Evolutionary conservation across 2,329 filamentous ascomycete genomes (phyloP).

Genomic region (Metarhizium guizhouense): DNA sequence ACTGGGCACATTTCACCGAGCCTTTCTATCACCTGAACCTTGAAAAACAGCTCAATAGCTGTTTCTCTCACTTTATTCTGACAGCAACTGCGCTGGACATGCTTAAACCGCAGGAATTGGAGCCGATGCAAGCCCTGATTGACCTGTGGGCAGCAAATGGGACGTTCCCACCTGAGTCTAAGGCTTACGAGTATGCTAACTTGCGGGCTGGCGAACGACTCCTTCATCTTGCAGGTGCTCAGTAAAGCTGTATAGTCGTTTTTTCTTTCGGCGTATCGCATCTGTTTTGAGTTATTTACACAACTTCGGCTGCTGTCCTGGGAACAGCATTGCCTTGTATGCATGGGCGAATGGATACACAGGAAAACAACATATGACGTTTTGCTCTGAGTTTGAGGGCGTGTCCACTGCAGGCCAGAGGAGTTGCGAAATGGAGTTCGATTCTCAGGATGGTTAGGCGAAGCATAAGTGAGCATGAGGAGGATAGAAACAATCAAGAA

Average conservation of each 20-base stretch:
- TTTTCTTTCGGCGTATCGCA: neutral
- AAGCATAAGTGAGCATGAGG: neutral
- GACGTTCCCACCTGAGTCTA: slow-evolving; percentile 70
- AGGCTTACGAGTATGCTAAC: slow-evolving; percentile 58
- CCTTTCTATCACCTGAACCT: slow-evolving; percentile 77
- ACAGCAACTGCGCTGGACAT: slow-evolving; percentile 75
- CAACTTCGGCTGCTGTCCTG: neutral
- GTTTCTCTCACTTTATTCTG: slow-evolving; percentile 77
- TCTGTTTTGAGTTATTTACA: neutral
- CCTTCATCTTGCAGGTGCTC: slow-evolving; percentile 36
- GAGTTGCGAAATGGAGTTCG: slow-evolving; percentile 1
- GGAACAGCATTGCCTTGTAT: slow-evolving; percentile 1
- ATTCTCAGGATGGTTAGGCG: slow-evolving; percentile 4
- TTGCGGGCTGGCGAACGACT: slow-evolving; percentile 50
- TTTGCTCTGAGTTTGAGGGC: neutral
- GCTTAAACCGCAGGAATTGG: slow-evolving; percentile 79
- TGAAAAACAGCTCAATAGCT: slow-evolving; percentile 76
- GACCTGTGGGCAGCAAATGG: slow-evolving; percentile 87
- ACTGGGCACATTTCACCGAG: slow-evolving; percentile 88
- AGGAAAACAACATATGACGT: neutral
- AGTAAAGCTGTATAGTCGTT: slow-evolving; percentile 12
- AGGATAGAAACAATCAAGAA: neutral
- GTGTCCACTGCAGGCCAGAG: slow-evolving; percentile 5
- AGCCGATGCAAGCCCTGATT: slow-evolving; percentile 92
- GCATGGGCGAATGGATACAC: slow-evolving; percentile 2